Percentiles rank a stretch among this genome's conserved stretches.
These are phyloP conservation scores for Hortaea sp. DNA, from an alignment of 2,329 filamentous ascomycete genomes.

Conservation along the genomic window DNA sequence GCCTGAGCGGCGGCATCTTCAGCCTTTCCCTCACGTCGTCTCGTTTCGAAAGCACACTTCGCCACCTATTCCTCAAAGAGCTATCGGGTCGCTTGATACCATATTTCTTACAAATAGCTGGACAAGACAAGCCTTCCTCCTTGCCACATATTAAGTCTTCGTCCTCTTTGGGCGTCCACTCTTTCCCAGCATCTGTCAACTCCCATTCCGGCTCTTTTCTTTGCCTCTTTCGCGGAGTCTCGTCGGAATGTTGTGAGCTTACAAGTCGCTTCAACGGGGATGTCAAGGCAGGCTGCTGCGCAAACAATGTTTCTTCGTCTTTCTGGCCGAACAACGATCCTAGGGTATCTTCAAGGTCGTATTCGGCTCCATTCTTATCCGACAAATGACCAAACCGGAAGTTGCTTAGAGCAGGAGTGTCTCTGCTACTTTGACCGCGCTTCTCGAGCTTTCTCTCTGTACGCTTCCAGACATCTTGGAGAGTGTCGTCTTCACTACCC, in stretches of 20 bases:
- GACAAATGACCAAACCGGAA: background rate
- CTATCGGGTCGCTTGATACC: background rate
- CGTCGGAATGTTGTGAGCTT: background rate
- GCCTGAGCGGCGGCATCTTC: background rate
- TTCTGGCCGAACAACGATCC: background rate
- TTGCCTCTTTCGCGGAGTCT: background rate
- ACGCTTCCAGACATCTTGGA: background rate
- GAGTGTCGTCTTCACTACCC: background rate
- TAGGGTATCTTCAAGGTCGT: background rate
- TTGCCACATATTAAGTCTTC: background rate
- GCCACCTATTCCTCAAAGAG: background rate
- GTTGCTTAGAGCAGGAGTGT: background rate
- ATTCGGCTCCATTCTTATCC: background rate
- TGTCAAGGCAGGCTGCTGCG: background rate
- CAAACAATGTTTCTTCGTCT: background rate
- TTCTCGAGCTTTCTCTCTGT: background rate
- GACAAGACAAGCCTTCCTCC: background rate
- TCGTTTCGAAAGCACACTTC: background rate
- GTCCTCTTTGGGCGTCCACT: background rate
- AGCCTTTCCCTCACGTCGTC: too few relatives aligned
- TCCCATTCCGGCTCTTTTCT: background rate
- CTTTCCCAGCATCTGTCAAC: background rate
- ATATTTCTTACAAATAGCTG: background rate
- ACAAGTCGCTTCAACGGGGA: too few relatives aligned
- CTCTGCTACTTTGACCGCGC: background rate